Conservation (phyloP, 257 asterid genomes). For the Solanum lignicaule region DNA sequence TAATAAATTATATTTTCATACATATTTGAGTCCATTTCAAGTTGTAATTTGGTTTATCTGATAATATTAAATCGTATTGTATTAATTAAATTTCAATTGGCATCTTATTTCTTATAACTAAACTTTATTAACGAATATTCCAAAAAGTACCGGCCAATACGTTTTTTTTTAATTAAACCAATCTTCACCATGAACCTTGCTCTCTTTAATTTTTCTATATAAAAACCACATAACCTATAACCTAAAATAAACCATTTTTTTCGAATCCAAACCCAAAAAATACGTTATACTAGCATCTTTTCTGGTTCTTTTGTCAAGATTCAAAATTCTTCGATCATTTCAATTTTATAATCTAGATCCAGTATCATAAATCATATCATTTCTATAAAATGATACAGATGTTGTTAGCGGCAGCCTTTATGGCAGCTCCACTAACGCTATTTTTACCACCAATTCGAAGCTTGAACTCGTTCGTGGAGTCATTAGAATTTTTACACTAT, state of each 20-base stretch:
- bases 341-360: not conserved
- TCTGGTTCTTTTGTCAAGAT: no score
- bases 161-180: not conserved
- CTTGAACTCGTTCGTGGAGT: slow-evolving; percentile 11
- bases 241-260: not conserved
- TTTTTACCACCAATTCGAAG: slow-evolving; percentile 24
- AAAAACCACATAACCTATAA: not conserved
- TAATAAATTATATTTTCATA: not conserved
- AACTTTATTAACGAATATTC: not conserved
- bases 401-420: slow-evolving; percentile 18
- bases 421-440: slow-evolving; percentile 23
- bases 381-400: slow-evolving; percentile 12
- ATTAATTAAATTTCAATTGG: not conserved
- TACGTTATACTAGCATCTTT: not conserved
- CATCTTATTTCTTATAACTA: not conserved
- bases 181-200: not conserved
- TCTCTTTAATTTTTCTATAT: not conserved
- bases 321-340: not conserved
- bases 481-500: not conserved
- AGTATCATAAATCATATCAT: not conserved
- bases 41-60: not conserved
- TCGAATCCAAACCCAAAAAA: not conserved
- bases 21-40: not conserved
- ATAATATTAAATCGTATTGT: not conserved
- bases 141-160: not conserved